Evolutionary conservation across 2,329 filamentous ascomycete genomes (phyloP).

Genomic region (Arthrobotrys musiformis): DNA sequence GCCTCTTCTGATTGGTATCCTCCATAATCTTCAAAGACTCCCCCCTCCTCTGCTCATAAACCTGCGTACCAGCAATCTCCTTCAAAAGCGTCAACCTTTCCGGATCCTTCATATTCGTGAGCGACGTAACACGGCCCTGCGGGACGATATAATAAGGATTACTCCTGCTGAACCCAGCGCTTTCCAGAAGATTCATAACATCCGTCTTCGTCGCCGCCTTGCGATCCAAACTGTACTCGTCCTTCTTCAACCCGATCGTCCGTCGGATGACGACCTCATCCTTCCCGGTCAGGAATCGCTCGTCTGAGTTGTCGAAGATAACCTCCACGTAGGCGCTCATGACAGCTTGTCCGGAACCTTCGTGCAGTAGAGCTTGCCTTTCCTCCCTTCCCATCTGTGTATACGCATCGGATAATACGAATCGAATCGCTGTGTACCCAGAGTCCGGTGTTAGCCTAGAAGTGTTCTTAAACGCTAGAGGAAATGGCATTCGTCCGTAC

Average conservation of each 20-base stretch:
- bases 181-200: conserved; percentile 94
- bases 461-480: background rate
- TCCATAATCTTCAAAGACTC: conserved; percentile 97
- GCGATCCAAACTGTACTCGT: conserved; percentile 96
- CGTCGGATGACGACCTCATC: conserved; percentile 89
- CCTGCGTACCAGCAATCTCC: conserved; percentile 97
- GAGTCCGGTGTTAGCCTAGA: conserved; percentile 10
- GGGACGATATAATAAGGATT: conserved; percentile 99
- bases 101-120: conserved; percentile 98
- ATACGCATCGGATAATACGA: conserved; percentile 97
- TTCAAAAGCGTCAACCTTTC: conserved; percentile 90
- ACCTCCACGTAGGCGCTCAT: conserved; percentile 99
- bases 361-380: conserved; percentile 93
- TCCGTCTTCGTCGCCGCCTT: conserved; percentile 96
- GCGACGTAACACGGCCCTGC: conserved; percentile 90
- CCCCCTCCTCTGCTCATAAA: conserved; percentile 89
- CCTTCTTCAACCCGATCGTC: conserved; percentile 96
- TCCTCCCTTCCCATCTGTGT: conserved; percentile 95
- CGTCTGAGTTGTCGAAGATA: conserved; percentile 97
- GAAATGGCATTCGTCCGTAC: conserved; percentile 18
- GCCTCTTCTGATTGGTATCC: conserved; percentile 92
- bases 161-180: conserved; percentile 93
- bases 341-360: conserved; percentile 95
- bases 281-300: conserved; percentile 91
- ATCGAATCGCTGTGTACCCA: conserved; percentile 78